Conservation (phyloP, 2,329 filamentous ascomycete genomes). For the Fusarium tupiense region DNA sequence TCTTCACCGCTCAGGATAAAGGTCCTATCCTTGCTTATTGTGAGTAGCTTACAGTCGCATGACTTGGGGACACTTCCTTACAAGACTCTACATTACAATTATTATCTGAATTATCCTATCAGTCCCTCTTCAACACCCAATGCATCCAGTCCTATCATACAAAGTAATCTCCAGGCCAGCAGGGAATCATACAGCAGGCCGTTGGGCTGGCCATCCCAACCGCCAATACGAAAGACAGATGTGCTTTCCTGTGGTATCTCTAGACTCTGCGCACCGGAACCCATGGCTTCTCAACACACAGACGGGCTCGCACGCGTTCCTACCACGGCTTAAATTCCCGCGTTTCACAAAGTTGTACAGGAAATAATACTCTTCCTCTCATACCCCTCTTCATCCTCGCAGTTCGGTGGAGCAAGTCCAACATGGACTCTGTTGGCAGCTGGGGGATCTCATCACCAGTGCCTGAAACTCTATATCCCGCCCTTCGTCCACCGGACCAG, state of each 20-base stretch:
- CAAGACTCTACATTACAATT: neutral
- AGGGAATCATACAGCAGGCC: neutral
- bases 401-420: constrained; percentile 2
- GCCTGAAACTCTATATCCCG: constrained; percentile 7
- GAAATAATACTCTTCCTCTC: constrained; percentile 11
- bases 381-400: constrained; percentile 2
- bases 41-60: neutral
- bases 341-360: constrained; percentile 7
- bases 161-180: neutral
- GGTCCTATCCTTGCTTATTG: too few species aligned
- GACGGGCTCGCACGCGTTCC: neutral
- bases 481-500: constrained; percentile 33
- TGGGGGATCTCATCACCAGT: neutral
- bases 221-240: constrained; percentile 70
- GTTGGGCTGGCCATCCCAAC: constrained; percentile 70
- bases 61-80: too few species aligned
- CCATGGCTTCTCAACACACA: neutral
- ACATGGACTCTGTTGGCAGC: neutral
- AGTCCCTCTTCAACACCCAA: neutral
- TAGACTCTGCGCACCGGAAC: too few species aligned
- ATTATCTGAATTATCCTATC: neutral
- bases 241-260: constrained; percentile 51
- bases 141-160: neutral
- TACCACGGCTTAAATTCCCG: neutral
- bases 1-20: neutral